phyloP scores from a whole-genome alignment of 2,329 filamentous ascomycete genomes.

The Decorospora gaudefroyi region DNA sequence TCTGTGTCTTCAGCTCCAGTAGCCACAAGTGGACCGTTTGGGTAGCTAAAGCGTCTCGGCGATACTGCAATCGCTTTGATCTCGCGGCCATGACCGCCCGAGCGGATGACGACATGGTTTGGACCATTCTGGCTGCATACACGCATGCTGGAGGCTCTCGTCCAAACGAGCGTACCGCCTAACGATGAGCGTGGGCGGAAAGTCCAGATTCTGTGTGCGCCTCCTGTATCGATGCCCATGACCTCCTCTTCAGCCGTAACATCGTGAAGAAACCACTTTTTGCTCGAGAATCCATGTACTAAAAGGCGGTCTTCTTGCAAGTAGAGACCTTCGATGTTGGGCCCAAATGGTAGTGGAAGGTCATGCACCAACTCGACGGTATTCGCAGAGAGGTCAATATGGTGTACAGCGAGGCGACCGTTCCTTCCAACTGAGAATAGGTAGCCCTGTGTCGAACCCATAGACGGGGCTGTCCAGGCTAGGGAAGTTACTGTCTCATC shows the following conservation, averaged over 20 bases:
- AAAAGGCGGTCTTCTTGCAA: slow-evolving; percentile 62
- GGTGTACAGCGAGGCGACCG: slow-evolving; percentile 71
- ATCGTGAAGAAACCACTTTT: slow-evolving; percentile 81
- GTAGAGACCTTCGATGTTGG: slow-evolving; percentile 74
- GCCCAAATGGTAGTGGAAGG: slow-evolving; percentile 70
- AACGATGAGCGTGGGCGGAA: slow-evolving; percentile 48
- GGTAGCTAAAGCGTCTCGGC: neutral
- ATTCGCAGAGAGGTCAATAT: slow-evolving; percentile 33
- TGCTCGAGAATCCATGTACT: slow-evolving; percentile 80
- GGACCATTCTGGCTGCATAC: slow-evolving; percentile 47
- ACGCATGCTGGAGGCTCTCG: slow-evolving; percentile 65
- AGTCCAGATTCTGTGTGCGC: slow-evolving; percentile 77
- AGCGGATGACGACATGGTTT: slow-evolving; percentile 59
- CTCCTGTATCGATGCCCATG: slow-evolving; percentile 77
- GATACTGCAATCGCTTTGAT: slow-evolving; percentile 67
- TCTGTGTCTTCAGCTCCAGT: slow-evolving; percentile 73
- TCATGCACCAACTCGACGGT: slow-evolving; percentile 63
- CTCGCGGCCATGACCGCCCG: slow-evolving; percentile 83
- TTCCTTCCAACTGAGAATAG: slow-evolving; percentile 77
- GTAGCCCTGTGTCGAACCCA: slow-evolving; percentile 47
- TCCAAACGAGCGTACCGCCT: slow-evolving; percentile 70
- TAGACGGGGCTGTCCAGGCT: slow-evolving; percentile 41
- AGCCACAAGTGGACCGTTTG: slow-evolving; percentile 56
- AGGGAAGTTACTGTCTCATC: slow-evolving; percentile 73
- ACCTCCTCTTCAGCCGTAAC: slow-evolving; percentile 71